phyloP scores from a whole-genome alignment of 2,329 filamentous ascomycete species.

The Rhytidhysteron rufulum region DNA sequence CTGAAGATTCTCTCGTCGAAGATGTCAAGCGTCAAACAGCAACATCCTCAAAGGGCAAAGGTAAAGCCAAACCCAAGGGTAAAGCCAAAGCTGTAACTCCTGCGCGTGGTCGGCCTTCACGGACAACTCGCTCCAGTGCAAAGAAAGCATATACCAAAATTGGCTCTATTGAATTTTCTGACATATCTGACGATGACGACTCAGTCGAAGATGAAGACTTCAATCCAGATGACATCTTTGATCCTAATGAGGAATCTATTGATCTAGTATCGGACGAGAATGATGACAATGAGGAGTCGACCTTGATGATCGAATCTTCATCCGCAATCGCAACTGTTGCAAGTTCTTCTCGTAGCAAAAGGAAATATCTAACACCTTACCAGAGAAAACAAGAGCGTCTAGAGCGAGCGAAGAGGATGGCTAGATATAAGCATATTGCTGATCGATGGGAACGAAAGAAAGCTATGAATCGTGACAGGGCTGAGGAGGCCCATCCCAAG shows the following conservation, averaged over 20 bases:
- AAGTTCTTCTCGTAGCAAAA: not conserved
- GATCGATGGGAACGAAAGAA: constrained; percentile 41
- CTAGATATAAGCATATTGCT: constrained; percentile 32
- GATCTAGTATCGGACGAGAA: constrained; percentile 10
- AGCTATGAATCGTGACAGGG: constrained; percentile 57
- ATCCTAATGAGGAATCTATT: constrained; percentile 11
- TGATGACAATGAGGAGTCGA: constrained; percentile 26
- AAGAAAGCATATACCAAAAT: constrained; percentile 13
- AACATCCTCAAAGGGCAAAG: constrained; percentile 19
- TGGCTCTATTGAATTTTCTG: constrained; percentile 6
- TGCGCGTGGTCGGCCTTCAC: constrained; percentile 10
- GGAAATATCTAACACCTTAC: not conserved
- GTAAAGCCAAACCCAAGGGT: constrained; percentile 22
- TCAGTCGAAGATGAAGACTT: constrained; percentile 19
- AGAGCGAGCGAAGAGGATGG: constrained; percentile 15
- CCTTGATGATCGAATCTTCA: constrained; percentile 13
- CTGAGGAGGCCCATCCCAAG: constrained; percentile 73
- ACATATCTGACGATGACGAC: constrained; percentile 13
- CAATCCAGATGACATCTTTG: constrained; percentile 12
- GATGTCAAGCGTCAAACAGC: constrained; percentile 8
- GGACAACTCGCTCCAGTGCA: constrained; percentile 17
- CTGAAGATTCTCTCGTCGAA: constrained; percentile 27
- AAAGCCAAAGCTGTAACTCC: constrained; percentile 14
- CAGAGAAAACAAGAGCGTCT: constrained; percentile 15
- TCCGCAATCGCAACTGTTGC: constrained; percentile 8